A percentile compares a stretch with the other conserved stretches of the same genome.
Evolutionary conservation across 768 basidiomycete genomes (phyloP).

Genomic region (Lactarius trivialis): DNA sequence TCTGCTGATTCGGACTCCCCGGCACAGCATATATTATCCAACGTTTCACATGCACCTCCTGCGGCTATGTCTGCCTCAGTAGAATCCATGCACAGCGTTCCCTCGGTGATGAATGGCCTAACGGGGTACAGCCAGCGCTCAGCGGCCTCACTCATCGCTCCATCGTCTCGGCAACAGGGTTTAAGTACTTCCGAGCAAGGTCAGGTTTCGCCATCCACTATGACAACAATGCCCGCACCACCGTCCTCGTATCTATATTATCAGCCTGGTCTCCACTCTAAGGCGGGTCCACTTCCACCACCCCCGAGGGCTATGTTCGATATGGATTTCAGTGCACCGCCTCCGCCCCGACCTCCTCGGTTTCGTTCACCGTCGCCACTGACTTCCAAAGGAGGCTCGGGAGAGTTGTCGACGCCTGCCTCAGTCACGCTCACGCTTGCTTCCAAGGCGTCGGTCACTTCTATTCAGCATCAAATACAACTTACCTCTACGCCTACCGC

Average conservation of each 20-base stretch:
- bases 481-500: constrained; percentile 3
- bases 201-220: neutral
- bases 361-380: constrained; percentile 45
- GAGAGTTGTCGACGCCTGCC: constrained; percentile 17
- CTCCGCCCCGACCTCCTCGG: constrained; percentile 56
- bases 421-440: constrained; percentile 46
- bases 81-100: constrained; percentile 25
- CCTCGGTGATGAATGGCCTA: constrained; percentile 10
- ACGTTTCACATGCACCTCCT: constrained; percentile 14
- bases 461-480: constrained; percentile 15
- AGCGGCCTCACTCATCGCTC: neutral
- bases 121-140: neutral
- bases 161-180: neutral
- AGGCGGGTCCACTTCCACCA: constrained; percentile 65
- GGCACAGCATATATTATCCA: constrained; percentile 23
- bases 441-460: constrained; percentile 12
- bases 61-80: constrained; percentile 27
- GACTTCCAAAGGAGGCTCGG: constrained; percentile 32
- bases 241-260: constrained; percentile 48
- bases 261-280: constrained; percentile 62
- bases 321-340: constrained; percentile 38
- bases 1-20: neutral
- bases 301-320: constrained; percentile 54
- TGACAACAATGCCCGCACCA: neutral
- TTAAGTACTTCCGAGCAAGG: neutral